Percentiles rank a stretch among this genome's conserved stretches.
Conservation (phyloP, 129 eudicot species). For the Artemisia argyi region DNA sequence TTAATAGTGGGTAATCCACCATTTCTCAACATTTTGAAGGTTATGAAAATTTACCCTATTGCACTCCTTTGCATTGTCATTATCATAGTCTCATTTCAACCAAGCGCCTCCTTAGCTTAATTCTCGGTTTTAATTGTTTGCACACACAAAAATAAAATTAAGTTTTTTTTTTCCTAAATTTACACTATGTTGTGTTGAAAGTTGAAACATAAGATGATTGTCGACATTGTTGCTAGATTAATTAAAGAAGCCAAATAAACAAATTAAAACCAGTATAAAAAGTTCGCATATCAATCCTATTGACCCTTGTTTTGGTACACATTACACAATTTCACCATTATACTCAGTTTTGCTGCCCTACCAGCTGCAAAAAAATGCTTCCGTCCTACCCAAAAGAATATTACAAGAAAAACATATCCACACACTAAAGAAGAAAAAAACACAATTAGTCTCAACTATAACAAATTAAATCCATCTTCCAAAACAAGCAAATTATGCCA, state of each 20-base stretch:
- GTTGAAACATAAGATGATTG: too few relatives aligned
- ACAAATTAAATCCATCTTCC: constrained; percentile 29
- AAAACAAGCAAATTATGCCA: constrained; percentile 16
- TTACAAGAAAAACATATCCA: constrained; percentile 66
- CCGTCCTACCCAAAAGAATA: constrained; percentile 57
- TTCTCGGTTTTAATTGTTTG: too few relatives aligned
- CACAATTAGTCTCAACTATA: constrained; percentile 28
- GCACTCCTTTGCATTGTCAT: too few relatives aligned
- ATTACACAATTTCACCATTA: constrained; percentile 42
- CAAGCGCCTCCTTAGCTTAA: too few relatives aligned
- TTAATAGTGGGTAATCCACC: too few relatives aligned
- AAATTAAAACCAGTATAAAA: constrained; percentile 25
- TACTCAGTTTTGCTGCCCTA: constrained; percentile 56
- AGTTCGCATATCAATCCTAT: constrained; percentile 30
- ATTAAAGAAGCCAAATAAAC: background rate
- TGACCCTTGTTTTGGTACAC: constrained; percentile 30
- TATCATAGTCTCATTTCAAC: too few relatives aligned
- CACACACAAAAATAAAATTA: too few relatives aligned
- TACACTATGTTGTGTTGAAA: too few relatives aligned
- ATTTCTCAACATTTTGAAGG: too few relatives aligned
- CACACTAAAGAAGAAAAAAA: constrained; percentile 22
- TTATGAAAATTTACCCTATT: too few relatives aligned
- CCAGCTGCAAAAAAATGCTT: constrained; percentile 57
- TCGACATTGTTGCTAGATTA: background rate
- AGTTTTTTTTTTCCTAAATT: too few relatives aligned